These are phyloP conservation scores for Scutellaria barbata DNA, from an alignment of 257 asterid genomes.

Conservation along the genomic window DNA sequence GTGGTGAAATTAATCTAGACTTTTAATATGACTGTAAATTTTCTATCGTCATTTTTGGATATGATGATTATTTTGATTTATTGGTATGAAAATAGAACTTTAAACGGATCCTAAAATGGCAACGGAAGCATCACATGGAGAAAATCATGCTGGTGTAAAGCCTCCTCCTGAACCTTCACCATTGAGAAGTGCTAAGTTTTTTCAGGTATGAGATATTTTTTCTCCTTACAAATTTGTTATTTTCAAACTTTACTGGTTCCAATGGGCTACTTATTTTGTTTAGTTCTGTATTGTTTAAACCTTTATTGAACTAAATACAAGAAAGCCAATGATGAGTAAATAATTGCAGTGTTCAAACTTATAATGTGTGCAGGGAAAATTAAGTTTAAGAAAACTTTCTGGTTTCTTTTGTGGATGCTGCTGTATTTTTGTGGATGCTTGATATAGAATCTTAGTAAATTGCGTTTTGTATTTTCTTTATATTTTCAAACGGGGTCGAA, in stretches of 20 bases:
- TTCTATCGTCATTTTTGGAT: background rate
- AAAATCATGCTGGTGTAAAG: slow-evolving; percentile 43
- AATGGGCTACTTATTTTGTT: background rate
- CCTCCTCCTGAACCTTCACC: slow-evolving; percentile 89
- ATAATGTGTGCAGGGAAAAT: no score
- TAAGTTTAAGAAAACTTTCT: background rate
- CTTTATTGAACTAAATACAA: no score
- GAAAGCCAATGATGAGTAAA: no score
- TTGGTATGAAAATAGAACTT: slow-evolving; percentile 6
- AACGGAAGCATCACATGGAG: slow-evolving; percentile 48
- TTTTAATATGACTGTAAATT: no score
- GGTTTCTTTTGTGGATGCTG: background rate
- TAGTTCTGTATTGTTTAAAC: background rate
- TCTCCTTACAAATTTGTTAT: background rate
- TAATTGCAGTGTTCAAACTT: no score
- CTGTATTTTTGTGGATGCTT: no score
- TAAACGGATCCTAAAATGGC: slow-evolving; percentile 49
- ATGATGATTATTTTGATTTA: background rate
- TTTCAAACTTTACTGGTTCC: background rate
- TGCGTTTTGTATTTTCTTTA: no score
- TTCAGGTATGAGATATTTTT: slow-evolving; percentile 46
- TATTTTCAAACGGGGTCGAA: background rate
- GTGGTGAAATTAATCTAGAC: no score
- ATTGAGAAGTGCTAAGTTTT: slow-evolving; percentile 69
- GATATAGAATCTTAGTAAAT: no score